Evolutionary conservation across 768 basidiomycete species (phyloP).

Genomic region (Pulveroboletus sp.): DNA sequence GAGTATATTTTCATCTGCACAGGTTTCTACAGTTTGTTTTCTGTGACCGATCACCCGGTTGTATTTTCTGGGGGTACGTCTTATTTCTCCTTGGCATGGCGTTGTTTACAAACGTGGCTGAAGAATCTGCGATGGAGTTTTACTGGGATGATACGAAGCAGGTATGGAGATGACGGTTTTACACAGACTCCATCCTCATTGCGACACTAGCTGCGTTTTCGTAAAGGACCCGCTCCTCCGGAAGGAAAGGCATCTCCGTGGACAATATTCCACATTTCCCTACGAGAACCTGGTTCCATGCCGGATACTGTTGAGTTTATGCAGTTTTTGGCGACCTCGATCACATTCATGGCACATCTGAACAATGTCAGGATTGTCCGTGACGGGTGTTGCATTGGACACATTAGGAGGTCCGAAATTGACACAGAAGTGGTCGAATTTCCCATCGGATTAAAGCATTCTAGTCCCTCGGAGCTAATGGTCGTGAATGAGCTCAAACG

Average conservation of each 20-base stretch:
- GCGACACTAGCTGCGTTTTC: conserved; percentile 60
- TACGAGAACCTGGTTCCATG: conserved; percentile 74
- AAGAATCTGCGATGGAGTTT: conserved; percentile 87
- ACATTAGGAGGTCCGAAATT: conserved; percentile 57
- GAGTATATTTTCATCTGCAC: background rate
- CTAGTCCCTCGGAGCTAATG: conserved; percentile 61
- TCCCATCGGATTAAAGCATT: conserved; percentile 51
- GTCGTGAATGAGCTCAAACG: conserved; percentile 44
- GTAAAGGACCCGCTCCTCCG: conserved; percentile 57
- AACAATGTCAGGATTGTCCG: conserved; percentile 74
- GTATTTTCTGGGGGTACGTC: conserved; percentile 66
- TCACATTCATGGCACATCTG: conserved; percentile 87
- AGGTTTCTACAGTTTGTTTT: conserved; percentile 78
- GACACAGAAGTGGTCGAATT: conserved; percentile 45
- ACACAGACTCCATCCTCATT: background rate
- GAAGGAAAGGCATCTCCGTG: conserved; percentile 34
- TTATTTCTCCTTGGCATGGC: conserved; percentile 15
- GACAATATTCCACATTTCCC: conserved; percentile 82
- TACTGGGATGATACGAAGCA: conserved; percentile 88
- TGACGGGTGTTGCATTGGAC: conserved; percentile 65
- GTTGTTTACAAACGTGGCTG: background rate
- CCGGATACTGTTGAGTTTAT: conserved; percentile 80
- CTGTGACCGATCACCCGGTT: conserved; percentile 74
- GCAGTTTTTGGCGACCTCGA: conserved; percentile 82
- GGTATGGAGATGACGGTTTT: conserved; percentile 33